phyloP scores from a whole-genome alignment of 2,329 filamentous ascomycete genomes.

The Fusarium sarcochroum region DNA sequence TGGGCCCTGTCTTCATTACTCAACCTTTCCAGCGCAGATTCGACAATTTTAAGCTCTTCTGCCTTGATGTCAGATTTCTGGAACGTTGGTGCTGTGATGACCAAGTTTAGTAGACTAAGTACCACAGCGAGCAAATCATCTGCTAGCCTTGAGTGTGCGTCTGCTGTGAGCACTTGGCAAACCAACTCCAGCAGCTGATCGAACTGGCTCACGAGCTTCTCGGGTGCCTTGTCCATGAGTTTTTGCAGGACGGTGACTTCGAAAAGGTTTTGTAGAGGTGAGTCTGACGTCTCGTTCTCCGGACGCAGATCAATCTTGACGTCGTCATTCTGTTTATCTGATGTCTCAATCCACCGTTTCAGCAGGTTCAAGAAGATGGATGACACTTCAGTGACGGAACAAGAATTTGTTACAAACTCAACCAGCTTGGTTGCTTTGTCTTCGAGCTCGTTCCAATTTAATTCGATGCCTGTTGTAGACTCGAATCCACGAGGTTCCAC shows the following conservation, averaged over 20 bases:
- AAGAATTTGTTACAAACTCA: constrained; percentile 63
- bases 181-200: constrained; percentile 76
- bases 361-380: constrained; percentile 73
- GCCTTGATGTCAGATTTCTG: constrained; percentile 62
- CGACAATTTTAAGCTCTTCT: constrained; percentile 60
- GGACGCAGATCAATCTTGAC: constrained; percentile 50
- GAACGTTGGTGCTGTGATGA: constrained; percentile 71
- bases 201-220: constrained; percentile 74
- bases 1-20: constrained; percentile 56
- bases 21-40: constrained; percentile 63
- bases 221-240: constrained; percentile 73
- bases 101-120: constrained; percentile 72
- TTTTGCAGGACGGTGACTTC: constrained; percentile 75
- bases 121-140: constrained; percentile 67
- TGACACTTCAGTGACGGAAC: constrained; percentile 69
- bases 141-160: constrained; percentile 57
- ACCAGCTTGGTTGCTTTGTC: constrained; percentile 64
- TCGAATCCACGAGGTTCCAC: constrained; percentile 51
- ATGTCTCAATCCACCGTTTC: constrained; percentile 66
- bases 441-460: constrained; percentile 63
- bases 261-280: constrained; percentile 64
- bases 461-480: constrained; percentile 37
- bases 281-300: constrained; percentile 49
- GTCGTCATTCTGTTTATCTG: constrained; percentile 45
- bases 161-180: constrained; percentile 68